Percentiles rank a stretch among this genome's conserved stretches.
Conservation (phyloP, 1,139 yeast genomes). For the Candida albicans region DNA sequence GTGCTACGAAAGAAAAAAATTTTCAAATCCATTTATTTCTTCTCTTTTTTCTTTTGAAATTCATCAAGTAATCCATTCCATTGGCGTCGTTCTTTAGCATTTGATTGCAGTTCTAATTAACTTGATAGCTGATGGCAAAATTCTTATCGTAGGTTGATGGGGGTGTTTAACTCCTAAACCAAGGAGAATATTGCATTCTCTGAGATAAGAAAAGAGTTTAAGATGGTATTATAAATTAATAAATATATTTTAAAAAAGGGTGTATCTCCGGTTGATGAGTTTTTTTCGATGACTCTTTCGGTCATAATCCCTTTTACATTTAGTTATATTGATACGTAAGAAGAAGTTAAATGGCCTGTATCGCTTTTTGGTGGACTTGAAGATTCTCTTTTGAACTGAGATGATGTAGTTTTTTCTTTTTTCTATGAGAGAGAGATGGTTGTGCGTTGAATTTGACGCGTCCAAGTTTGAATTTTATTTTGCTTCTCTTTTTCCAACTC, state of each 20-base stretch:
- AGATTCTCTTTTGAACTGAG: no score
- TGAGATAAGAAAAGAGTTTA: slow-evolving; percentile 8
- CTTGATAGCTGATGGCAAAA: slow-evolving; percentile 35
- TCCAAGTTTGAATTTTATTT: no score
- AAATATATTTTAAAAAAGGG: slow-evolving; percentile 23
- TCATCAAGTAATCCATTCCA: slow-evolving; percentile 27
- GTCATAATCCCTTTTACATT: slow-evolving; percentile 47
- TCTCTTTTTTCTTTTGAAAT: slow-evolving; percentile 5
- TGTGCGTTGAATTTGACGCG: no score
- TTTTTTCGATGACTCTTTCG: slow-evolving; percentile 40
- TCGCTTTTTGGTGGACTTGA: neutral
- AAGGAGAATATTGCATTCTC: slow-evolving; percentile 12
- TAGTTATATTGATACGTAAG: slow-evolving; percentile 1
- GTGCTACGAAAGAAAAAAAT: slow-evolving; percentile 6
- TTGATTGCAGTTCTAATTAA: slow-evolving; percentile 19
- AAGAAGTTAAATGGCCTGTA: neutral
- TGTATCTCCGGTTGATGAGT: slow-evolving; percentile 52
- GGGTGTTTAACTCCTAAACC: slow-evolving; percentile 1
- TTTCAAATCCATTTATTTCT: slow-evolving; percentile 3
- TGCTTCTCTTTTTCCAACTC: no score
- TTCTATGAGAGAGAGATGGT: no score
- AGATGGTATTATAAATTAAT: slow-evolving; percentile 27
- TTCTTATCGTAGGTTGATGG: slow-evolving; percentile 1
- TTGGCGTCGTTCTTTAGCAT: slow-evolving; percentile 35
- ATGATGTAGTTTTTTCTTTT: no score